These are phyloP conservation scores for Cutaneotrichosporon dermatis DNA, from an alignment of 1,284 basidiomycete genomes.

Conservation along the genomic window DNA sequence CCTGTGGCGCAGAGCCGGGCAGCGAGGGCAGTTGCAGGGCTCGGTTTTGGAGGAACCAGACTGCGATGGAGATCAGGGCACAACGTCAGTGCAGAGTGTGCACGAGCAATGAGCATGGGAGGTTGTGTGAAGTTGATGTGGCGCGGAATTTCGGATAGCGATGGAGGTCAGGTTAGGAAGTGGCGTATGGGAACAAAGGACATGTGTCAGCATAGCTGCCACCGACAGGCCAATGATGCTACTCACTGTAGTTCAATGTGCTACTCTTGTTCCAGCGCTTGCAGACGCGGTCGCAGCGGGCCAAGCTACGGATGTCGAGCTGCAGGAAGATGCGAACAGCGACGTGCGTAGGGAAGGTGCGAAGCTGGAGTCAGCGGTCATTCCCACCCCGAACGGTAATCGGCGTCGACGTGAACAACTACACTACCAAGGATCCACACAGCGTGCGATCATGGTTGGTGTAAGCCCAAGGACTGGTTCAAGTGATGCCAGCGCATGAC, in stretches of 20 bases:
- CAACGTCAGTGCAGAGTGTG: background rate
- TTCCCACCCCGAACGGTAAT: background rate
- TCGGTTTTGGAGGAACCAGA: conserved; percentile 75
- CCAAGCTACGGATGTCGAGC: conserved; percentile 64
- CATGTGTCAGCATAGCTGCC: too few relatives aligned
- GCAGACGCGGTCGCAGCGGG: conserved; percentile 70
- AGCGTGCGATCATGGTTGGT: too few relatives aligned
- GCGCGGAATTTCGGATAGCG: background rate
- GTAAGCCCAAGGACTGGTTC: too few relatives aligned
- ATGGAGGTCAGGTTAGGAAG: background rate
- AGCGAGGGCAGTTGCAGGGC: conserved; percentile 50
- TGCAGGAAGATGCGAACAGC: conserved; percentile 68
- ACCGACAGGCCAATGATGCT: background rate
- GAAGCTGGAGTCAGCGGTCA: conserved; percentile 49
- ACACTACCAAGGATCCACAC: background rate
- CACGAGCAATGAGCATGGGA: too few relatives aligned
- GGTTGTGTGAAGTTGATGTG: background rate
- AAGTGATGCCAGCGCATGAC: too few relatives aligned
- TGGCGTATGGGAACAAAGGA: too few relatives aligned
- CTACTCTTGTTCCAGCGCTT: conserved; percentile 81
- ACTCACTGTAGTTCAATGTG: conserved; percentile 79
- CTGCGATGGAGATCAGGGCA: conserved; percentile 49
- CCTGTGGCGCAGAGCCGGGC: conserved; percentile 20
- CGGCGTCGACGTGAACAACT: too few relatives aligned
- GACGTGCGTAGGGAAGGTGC: conserved; percentile 69